These are phyloP conservation scores for Pelargonium nanum DNA, from an alignment of 345 rosid genomes.

Conservation along the genomic window DNA sequence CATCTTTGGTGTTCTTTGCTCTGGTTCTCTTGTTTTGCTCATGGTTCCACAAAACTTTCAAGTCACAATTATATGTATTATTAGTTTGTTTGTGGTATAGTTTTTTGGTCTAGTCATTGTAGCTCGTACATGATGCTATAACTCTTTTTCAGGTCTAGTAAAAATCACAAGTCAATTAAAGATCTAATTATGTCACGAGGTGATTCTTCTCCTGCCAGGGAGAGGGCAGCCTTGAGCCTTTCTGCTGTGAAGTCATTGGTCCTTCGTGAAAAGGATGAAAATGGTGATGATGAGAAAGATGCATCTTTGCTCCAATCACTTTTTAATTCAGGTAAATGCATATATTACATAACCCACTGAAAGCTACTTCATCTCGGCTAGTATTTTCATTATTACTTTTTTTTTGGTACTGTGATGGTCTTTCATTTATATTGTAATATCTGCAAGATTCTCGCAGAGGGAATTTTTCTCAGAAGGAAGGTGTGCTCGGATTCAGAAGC, in stretches of 20 bases:
- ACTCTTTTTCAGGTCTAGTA: constrained; percentile 47
- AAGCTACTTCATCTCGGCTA: constrained; percentile 1
- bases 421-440: constrained; percentile 57
- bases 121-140: constrained; percentile 1
- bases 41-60: not conserved
- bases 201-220: constrained; percentile 73
- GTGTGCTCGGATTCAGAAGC: constrained; percentile 39
- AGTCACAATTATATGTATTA: not conserved
- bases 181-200: constrained; percentile 63
- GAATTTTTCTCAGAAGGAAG: constrained; percentile 66
- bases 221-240: constrained; percentile 73
- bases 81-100: not conserved
- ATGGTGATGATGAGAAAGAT: constrained; percentile 62
- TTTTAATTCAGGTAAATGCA: constrained; percentile 58
- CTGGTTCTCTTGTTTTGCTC: not conserved
- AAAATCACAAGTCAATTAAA: constrained; percentile 60
- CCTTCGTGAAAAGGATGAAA: constrained; percentile 87
- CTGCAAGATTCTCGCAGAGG: constrained; percentile 70
- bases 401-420: constrained; percentile 32
- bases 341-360: constrained; percentile 8
- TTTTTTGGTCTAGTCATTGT: constrained; percentile 3
- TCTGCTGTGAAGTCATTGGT: constrained; percentile 83
- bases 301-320: constrained; percentile 38
- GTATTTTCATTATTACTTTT: not conserved
- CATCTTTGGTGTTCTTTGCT: constrained; percentile 1